Evolutionary conservation across 2,329 filamentous ascomycete species (phyloP).

Genomic region (Penicillium sp.): DNA sequence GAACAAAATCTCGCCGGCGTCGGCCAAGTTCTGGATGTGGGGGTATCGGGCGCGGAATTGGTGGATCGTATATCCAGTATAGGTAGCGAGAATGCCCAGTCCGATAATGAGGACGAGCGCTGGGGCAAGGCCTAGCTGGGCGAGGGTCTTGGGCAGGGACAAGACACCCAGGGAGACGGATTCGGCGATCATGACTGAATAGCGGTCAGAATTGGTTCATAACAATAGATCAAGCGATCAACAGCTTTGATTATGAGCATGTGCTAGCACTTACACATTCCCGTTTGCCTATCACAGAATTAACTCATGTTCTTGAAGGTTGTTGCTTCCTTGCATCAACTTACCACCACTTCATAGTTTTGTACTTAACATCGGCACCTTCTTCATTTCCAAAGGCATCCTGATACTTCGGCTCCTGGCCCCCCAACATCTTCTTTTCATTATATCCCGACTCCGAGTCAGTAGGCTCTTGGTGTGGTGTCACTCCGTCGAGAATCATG

Average conservation of each 20-base stretch:
- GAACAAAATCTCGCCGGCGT: constrained; percentile 62
- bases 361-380: constrained; percentile 23
- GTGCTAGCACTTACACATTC: constrained; percentile 20
- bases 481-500: constrained; percentile 18
- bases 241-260: not conserved
- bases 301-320: not conserved
- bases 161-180: constrained; percentile 23
- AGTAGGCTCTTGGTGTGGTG: constrained; percentile 9
- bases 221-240: not conserved
- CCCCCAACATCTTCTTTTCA: constrained; percentile 15
- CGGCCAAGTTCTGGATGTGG: constrained; percentile 64
- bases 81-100: constrained; percentile 56
- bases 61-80: constrained; percentile 59
- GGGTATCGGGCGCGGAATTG: constrained; percentile 58
- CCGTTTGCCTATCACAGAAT: constrained; percentile 17
- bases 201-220: not conserved
- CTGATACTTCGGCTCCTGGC: constrained; percentile 8
- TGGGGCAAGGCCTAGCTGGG: constrained; percentile 19
- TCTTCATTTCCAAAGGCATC: constrained; percentile 22
- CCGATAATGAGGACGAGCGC: constrained; percentile 54
- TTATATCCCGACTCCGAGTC: constrained; percentile 20
- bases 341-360: constrained; percentile 27
- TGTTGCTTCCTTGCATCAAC: not conserved
- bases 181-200: constrained; percentile 24
- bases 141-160: constrained; percentile 20